Evolutionary conservation across 768 basidiomycete genomes (phyloP).

Genomic region (Pleurotus salmoneostramineus): DNA sequence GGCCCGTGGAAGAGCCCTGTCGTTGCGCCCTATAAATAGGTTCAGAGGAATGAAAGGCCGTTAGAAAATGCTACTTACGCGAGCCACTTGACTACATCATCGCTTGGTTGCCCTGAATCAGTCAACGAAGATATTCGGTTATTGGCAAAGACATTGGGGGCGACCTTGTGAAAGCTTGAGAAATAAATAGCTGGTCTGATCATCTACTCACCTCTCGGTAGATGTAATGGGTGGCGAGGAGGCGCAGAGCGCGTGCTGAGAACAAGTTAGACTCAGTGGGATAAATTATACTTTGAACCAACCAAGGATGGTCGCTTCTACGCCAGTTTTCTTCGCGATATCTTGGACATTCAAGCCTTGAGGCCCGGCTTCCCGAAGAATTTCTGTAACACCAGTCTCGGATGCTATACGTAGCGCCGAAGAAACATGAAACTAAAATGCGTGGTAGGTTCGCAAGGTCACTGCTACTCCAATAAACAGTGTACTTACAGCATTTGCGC

Average conservation of each 20-base stretch:
- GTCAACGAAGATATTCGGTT: conserved; percentile 25
- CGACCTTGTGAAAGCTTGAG: background rate
- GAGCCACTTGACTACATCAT: conserved; percentile 10
- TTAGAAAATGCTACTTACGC: conserved; percentile 10
- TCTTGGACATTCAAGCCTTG: conserved; percentile 24
- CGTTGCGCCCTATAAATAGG: background rate
- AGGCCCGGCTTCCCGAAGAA: conserved; percentile 26
- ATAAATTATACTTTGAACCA: background rate
- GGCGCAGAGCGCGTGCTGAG: conserved; percentile 23
- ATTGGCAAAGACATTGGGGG: conserved; percentile 23
- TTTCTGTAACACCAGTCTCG: conserved; percentile 22
- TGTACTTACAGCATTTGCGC: conserved; percentile 11
- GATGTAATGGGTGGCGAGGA: conserved; percentile 28
- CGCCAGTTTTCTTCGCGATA: conserved; percentile 18
- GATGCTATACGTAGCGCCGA: conserved; percentile 14
- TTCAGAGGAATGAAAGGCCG: background rate
- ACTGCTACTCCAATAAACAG: background rate
- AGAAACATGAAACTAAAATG: conserved; percentile 15
- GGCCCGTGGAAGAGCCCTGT: background rate
- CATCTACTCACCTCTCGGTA: conserved; percentile 22
- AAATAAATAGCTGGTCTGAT: background rate
- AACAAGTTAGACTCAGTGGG: background rate
- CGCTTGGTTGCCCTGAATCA: conserved; percentile 19
- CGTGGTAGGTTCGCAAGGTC: background rate
- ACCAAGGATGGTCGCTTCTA: conserved; percentile 24